Evolutionary conservation across 169 alveolate species (phyloP).

Genomic region (Plasmodium knowlesi): DNA sequence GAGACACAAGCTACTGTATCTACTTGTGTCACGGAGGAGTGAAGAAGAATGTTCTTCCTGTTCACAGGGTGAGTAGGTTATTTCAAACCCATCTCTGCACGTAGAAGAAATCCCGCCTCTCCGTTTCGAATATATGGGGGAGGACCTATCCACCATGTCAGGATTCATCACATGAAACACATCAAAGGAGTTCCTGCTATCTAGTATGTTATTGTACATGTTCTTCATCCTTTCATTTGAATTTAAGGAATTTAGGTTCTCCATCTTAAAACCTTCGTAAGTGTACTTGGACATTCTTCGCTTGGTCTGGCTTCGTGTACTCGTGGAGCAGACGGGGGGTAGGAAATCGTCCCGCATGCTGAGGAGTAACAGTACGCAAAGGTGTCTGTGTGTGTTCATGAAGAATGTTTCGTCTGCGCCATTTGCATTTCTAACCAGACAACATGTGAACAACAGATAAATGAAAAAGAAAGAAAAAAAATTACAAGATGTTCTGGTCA

Average conservation of each 20-base stretch:
- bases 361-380: not conserved
- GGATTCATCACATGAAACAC: not conserved
- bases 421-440: not conserved
- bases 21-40: not conserved
- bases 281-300: not conserved
- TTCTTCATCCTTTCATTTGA: not conserved
- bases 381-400: not conserved
- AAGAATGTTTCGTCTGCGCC: not conserved
- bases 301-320: not conserved
- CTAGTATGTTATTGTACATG: not conserved
- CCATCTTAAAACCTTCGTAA: slow-evolving; percentile 1
- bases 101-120: not conserved
- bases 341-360: not conserved
- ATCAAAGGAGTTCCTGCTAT: not conserved
- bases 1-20: not conserved
- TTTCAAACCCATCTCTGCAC: not conserved
- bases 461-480: not conserved
- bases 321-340: not conserved
- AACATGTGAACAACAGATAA: not conserved
- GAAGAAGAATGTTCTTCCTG: not conserved
- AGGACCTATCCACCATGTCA: not conserved
- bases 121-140: not conserved
- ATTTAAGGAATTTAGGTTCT: not conserved
- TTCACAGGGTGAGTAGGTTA: not conserved
- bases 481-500: not conserved